A percentile compares a stretch with the other conserved stretches of the same genome.
Conservation (phyloP, 2,329 filamentous ascomycete genomes). For the Pestalotiopsis sp. region DNA sequence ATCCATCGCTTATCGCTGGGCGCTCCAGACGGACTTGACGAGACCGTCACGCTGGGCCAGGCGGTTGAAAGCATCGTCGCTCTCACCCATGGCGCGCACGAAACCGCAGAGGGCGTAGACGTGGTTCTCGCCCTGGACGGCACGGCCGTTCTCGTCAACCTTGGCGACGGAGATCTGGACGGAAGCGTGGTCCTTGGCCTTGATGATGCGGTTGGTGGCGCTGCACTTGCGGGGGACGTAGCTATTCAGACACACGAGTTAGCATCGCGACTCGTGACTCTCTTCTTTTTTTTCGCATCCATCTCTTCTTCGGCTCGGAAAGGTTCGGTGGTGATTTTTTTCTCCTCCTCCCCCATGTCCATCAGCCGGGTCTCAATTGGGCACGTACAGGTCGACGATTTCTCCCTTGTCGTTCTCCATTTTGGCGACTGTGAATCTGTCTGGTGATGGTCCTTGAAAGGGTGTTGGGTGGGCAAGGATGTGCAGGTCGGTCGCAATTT, state of each 20-base stretch:
- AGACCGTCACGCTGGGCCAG: conserved; percentile 94
- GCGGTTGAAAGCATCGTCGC: conserved; percentile 94
- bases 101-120: conserved; percentile 97
- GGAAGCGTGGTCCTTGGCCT: conserved; percentile 99
- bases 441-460: conserved; percentile 32
- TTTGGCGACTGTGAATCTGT: conserved; percentile 52
- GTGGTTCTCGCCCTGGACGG: conserved; percentile 92
- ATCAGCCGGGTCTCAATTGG: conserved; percentile 18
- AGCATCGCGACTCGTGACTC: background rate
- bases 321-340: background rate
- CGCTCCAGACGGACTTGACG: conserved; percentile 96
- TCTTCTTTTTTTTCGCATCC: background rate
- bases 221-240: conserved; percentile 99
- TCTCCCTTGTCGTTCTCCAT: conserved; percentile 99
- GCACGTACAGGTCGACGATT: conserved; percentile 94
- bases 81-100: conserved; percentile 96
- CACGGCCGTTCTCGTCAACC: conserved; percentile 98
- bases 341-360: background rate
- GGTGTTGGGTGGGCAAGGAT: conserved; percentile 18
- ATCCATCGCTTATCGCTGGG: conserved; percentile 55
- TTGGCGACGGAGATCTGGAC: conserved; percentile 97
- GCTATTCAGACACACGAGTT: conserved; percentile 47
- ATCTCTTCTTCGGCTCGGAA: background rate
- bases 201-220: conserved; percentile 95
- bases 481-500: conserved; percentile 1